Conservation (phyloP, 495 filamentous ascomycete species). For the Viridothelium virens region DNA sequence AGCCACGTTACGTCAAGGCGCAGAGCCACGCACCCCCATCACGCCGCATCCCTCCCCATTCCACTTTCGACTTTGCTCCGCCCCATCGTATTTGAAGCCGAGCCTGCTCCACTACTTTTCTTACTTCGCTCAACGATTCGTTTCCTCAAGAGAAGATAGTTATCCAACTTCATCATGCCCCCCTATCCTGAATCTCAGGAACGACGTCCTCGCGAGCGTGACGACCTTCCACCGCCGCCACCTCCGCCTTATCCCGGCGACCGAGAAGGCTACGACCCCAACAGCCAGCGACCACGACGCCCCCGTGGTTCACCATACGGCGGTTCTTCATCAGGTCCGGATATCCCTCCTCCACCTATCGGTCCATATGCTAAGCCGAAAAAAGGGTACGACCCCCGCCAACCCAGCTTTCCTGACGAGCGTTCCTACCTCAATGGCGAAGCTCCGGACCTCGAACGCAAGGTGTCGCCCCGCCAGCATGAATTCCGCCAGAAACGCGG, state of each 20-base stretch:
- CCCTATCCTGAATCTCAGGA: constrained; percentile 10
- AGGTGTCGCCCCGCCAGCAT: constrained; percentile 18
- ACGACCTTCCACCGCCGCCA: constrained; percentile 14
- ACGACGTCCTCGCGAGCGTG: constrained; percentile 10
- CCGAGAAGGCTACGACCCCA: constrained; percentile 13
- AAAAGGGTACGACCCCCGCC: constrained; percentile 13
- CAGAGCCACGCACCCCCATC: neutral
- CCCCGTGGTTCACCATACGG: neutral
- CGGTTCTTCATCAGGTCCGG: constrained; percentile 3
- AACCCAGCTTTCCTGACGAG: constrained; percentile 25
- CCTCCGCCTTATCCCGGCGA: constrained; percentile 10
- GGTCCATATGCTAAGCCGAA: constrained; percentile 16
- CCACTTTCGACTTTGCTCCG: neutral
- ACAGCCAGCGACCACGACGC: constrained; percentile 4
- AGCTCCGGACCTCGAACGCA: constrained; percentile 25
- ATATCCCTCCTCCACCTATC: constrained; percentile 24
- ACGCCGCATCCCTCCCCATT: neutral
- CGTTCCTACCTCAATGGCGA: constrained; percentile 25
- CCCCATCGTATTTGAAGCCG: neutral
- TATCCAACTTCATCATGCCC: neutral
- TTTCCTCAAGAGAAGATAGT: neutral
- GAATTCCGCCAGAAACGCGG: constrained; percentile 27
- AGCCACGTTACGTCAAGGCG: neutral
- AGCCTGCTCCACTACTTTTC: neutral
- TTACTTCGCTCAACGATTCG: neutral